Evolutionary conservation across 1,284 basidiomycete species (phyloP), one percentile per base, ranked within the genome.

Genomic region (Puccinia hordei): DNA sequence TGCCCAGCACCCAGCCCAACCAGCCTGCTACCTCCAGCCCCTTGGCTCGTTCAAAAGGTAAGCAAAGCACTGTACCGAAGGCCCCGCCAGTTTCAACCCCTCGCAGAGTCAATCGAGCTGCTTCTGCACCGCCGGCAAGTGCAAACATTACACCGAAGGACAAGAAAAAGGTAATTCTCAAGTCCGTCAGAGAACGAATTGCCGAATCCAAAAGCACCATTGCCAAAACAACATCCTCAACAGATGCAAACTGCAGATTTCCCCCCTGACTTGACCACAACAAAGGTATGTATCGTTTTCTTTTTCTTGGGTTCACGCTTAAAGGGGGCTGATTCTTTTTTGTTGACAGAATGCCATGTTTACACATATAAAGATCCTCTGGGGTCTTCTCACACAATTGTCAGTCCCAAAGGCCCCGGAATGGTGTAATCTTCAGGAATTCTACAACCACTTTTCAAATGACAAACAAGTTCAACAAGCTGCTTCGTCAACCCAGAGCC

Each of bases 281-380:
- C 61, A 0, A 75, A 75, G 61, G 59, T 75, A 5, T 46, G 73
- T 75, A 2, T 35, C 63, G 0, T 61, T 1, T 9, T 30, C 33
- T 49, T 72, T 30, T 0, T 38, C 13, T 46, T 33, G 6, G 15
- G 3, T 46, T 33, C n/a, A n/a, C 1, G 4, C 27, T 24, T 68
- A 12, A n/a, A 24, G n/a, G 24, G 6, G 9, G n/a, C n/a, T 63
- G 35, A 46, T 68, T 24, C 19, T 38, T 46, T 13, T 30, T 55
- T 6, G 13, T 77, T 24, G n/a, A n/a, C n/a, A 46, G 76, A 57
- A 57, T 3, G 35, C 65, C 5, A 24, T 78, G 8, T 78, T 71
- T 19, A 30, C 59, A 15, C 76, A 78, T 35, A 55, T 78, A 6
- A 68, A 71, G 35, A n/a, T 78, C 13, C 53, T 78, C 5, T 78